These are phyloP conservation scores for Hypocrella siamensis DNA, from an alignment of 2,329 filamentous ascomycete species.

Conservation along the genomic window DNA sequence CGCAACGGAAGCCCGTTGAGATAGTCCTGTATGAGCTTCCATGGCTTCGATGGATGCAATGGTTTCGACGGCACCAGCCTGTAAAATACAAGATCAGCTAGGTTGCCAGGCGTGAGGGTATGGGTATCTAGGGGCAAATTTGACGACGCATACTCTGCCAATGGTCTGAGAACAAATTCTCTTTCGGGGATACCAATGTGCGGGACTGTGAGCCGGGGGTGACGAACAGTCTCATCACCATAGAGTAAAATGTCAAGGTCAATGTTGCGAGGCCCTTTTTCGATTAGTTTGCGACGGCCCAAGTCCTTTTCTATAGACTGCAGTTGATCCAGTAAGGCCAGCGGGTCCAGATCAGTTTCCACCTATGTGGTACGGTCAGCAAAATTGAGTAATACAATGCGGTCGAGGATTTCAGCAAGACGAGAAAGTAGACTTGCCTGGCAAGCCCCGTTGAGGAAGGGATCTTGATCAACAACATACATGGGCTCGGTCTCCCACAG, in stretches of 20 bases:
- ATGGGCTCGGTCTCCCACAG: slow-evolving; percentile 93
- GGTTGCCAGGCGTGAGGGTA: too few species aligned
- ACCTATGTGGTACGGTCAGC: slow-evolving; percentile 39
- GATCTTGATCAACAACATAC: slow-evolving; percentile 82
- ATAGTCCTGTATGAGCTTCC: slow-evolving; percentile 45
- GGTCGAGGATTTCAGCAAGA: neutral
- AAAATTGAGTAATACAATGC: too few species aligned
- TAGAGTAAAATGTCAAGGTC: slow-evolving; percentile 89
- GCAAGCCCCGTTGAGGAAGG: slow-evolving; percentile 84
- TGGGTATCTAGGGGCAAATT: neutral
- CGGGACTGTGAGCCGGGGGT: slow-evolving; percentile 67
- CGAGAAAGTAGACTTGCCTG: slow-evolving; percentile 39
- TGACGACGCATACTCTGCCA: slow-evolving; percentile 49
- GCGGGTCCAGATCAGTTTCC: slow-evolving; percentile 59
- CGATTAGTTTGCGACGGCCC: slow-evolving; percentile 68
- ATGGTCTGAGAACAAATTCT: slow-evolving; percentile 81
- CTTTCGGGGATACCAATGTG: slow-evolving; percentile 76
- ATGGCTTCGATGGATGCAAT: slow-evolving; percentile 36
- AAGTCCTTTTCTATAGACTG: slow-evolving; percentile 71
- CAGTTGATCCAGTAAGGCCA: slow-evolving; percentile 62
- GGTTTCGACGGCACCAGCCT: slow-evolving; percentile 41
- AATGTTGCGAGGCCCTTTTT: slow-evolving; percentile 90
- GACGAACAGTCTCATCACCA: slow-evolving; percentile 45
- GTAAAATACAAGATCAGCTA: neutral
- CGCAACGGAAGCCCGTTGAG: slow-evolving; percentile 40